Evolutionary conservation across 805 yeast species (phyloP), one percentile per base, ranked within the genome.

Genomic region (Hanseniaspora osmophila): DNA sequence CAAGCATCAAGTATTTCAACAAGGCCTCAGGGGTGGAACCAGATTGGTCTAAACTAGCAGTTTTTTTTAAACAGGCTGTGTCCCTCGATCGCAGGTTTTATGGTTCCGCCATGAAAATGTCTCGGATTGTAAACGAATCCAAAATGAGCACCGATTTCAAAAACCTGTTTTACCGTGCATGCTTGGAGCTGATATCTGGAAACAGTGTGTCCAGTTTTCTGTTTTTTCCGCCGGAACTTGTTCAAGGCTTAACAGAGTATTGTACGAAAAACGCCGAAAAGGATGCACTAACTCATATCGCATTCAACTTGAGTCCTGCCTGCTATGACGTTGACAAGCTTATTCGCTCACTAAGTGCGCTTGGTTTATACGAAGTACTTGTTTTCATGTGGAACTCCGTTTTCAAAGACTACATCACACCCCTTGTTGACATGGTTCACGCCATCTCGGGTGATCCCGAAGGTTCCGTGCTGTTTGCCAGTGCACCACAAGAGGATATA

Each of bases 271-370:
- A 38, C 30, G 6, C 27, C n/a, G 18, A 19, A 19, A 12, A 38
- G 30, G 5, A 12, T 18, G 16, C n/a, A 11, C 41, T 17, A 7
- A 3, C 30, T 10, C 18, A 37, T 5, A 37, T 38, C 30, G 66
- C 88, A 10, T 82, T 94, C 52, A 63, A 75, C 1, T 57, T 90
- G 22, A 88, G 87, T 53, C 68, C 83, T 9, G 53, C 66, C 6
- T 71, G 77, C 11, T 68, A 92, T 43, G 95, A 90, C 56, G 73
- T 90, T 33, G 95, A 90, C 60, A 64, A 79, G 18, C 78, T 95
- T 0, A 68, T 86, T 12, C 68, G 67, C 11, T 62, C 84, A 15
- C 80, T 95, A 57, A 65, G 66, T 37, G 56, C 69, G 48, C 65
- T 78, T 52, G 63, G 71, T 7, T 63, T 88, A 6, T 65, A 68